These are phyloP conservation scores for Galerina marginata DNA, from an alignment of 768 basidiomycete species.

Conservation along the genomic window DNA sequence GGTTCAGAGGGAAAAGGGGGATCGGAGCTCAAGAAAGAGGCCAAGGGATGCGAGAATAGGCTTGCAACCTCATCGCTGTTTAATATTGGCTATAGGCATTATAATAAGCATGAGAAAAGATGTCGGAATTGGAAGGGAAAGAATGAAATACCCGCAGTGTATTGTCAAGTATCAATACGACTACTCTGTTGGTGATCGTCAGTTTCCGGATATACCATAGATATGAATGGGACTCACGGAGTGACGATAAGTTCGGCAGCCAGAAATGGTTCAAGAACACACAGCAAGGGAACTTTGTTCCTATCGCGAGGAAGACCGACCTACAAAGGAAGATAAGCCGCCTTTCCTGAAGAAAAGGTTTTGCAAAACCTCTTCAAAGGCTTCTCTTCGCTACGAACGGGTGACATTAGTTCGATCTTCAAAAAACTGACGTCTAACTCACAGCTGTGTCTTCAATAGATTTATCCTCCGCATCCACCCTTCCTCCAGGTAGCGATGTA, in stretches of 20 bases:
- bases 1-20: slow-evolving; percentile 62
- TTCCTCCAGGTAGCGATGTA: slow-evolving; percentile 88
- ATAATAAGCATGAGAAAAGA: background rate
- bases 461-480: slow-evolving; percentile 69
- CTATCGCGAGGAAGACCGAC: slow-evolving; percentile 82
- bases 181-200: slow-evolving; percentile 56
- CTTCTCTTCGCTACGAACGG: slow-evolving; percentile 72
- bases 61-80: slow-evolving; percentile 80
- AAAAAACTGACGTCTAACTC: slow-evolving; percentile 29
- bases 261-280: slow-evolving; percentile 80
- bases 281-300: slow-evolving; percentile 73
- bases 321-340: slow-evolving; percentile 41
- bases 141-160: slow-evolving; percentile 61
- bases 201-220: background rate
- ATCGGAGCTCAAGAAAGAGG: slow-evolving; percentile 67
- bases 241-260: slow-evolving; percentile 79
- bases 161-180: slow-evolving; percentile 84
- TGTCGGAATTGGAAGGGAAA: background rate
- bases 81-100: slow-evolving; percentile 65
- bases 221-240: slow-evolving; percentile 62
- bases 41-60: slow-evolving; percentile 86
- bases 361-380: slow-evolving; percentile 80
- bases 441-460: slow-evolving; percentile 85
- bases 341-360: background rate
- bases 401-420: background rate